Evolutionary conservation across 2,329 filamentous ascomycete species (phyloP).

Genomic region (Mycosphaerella sp.): DNA sequence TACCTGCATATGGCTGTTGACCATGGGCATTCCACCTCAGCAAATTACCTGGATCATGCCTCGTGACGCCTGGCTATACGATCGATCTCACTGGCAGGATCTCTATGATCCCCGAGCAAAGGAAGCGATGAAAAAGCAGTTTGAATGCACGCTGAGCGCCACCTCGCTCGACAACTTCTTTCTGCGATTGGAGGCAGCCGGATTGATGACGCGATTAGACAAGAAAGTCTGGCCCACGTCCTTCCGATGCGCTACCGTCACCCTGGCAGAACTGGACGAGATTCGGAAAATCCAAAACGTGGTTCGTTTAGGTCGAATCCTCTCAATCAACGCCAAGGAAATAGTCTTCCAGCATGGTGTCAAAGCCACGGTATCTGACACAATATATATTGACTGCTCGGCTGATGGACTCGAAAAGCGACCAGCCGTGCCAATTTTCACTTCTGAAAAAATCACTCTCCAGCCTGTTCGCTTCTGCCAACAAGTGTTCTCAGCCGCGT

Average conservation of each 20-base stretch:
- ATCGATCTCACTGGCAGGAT: conserved; percentile 13
- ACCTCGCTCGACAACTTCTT: conserved; percentile 14
- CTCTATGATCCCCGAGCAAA: background rate
- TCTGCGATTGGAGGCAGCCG: conserved; percentile 4
- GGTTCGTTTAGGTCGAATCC: conserved; percentile 15
- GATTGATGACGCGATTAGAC: conserved; percentile 5
- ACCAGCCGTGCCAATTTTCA: conserved; percentile 14
- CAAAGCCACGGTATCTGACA: conserved; percentile 8
- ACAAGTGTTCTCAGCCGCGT: conserved; percentile 21
- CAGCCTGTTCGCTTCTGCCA: conserved; percentile 22
- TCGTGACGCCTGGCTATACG: conserved; percentile 17
- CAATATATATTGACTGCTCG: conserved; percentile 20
- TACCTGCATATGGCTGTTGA: conserved; percentile 19
- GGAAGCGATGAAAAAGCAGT: background rate
- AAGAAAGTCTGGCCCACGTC: conserved; percentile 14
- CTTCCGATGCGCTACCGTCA: conserved; percentile 20
- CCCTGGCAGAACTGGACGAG: conserved; percentile 15
- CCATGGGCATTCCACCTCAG: conserved; percentile 7
- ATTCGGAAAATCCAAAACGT: conserved; percentile 15
- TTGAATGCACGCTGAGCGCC: conserved; percentile 4
- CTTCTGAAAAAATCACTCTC: conserved; percentile 12
- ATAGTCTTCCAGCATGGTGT: conserved; percentile 12
- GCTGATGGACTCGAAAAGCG: conserved; percentile 14
- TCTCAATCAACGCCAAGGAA: conserved; percentile 4
- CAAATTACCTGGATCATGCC: conserved; percentile 24